A percentile compares a stretch with the other conserved stretches of the same genome.
Evolutionary conservation across 371 early-diverging fungal genomes (phyloP).

Genomic region (Mucor sp.): DNA sequence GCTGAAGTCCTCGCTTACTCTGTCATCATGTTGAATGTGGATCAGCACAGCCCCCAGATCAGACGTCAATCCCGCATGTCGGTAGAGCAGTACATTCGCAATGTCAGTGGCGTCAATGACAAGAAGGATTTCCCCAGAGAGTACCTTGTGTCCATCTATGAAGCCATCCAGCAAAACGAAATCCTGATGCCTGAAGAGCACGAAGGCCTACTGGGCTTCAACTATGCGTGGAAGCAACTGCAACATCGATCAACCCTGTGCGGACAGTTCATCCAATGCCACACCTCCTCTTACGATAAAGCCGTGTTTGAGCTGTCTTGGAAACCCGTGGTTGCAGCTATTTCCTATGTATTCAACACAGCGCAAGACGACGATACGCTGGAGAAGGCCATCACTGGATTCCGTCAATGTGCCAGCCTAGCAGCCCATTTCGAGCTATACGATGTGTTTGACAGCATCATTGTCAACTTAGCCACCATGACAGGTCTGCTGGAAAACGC

Average conservation of each 20-base stretch:
- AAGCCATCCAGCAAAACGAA: slow-evolving; percentile 77
- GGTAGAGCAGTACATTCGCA: slow-evolving; percentile 83
- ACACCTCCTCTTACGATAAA: slow-evolving; percentile 61
- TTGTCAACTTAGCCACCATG: slow-evolving; percentile 74
- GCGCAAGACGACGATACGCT: slow-evolving; percentile 80
- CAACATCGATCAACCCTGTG: slow-evolving; percentile 55
- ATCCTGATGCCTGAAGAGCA: slow-evolving; percentile 91
- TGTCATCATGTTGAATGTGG: slow-evolving; percentile 93
- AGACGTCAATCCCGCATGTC: slow-evolving; percentile 76
- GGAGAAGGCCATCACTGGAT: slow-evolving; percentile 80
- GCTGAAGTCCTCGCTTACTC: slow-evolving; percentile 87
- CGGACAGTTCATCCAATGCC: slow-evolving; percentile 52
- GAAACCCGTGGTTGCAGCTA: slow-evolving; percentile 65
- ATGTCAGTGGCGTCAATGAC: slow-evolving; percentile 79
- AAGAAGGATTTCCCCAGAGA: slow-evolving; percentile 69
- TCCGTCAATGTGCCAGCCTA: slow-evolving; percentile 78
- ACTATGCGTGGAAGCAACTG: slow-evolving; percentile 93
- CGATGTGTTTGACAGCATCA: slow-evolving; percentile 80
- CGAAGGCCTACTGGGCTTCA: slow-evolving; percentile 92
- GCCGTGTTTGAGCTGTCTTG: slow-evolving; percentile 68
- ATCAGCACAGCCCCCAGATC: slow-evolving; percentile 90
- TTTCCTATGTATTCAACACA: slow-evolving; percentile 80
- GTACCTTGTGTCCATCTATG: slow-evolving; percentile 76
- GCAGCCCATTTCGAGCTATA: slow-evolving; percentile 74
- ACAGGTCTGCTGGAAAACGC: slow-evolving; percentile 69